These are phyloP conservation scores for Pseudocercospora crystallina DNA, from an alignment of 2,329 filamentous ascomycete species.

Conservation along the genomic window DNA sequence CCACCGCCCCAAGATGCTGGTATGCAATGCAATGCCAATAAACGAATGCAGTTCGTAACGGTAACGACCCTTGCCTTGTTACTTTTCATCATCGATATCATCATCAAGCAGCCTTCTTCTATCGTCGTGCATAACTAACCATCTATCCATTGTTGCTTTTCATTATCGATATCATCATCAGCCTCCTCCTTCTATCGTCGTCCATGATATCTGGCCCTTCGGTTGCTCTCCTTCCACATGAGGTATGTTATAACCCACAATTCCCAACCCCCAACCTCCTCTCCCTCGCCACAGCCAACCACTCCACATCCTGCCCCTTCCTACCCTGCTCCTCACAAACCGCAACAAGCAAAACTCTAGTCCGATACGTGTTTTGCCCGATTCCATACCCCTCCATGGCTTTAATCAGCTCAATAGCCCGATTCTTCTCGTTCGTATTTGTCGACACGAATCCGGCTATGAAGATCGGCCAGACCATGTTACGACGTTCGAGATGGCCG, in stretches of 20 bases:
- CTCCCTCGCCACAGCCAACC: slow-evolving; percentile 50
- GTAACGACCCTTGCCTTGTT: too few species aligned
- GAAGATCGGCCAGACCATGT: slow-evolving; percentile 55
- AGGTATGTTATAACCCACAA: slow-evolving; percentile 46
- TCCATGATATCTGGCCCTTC: too few species aligned
- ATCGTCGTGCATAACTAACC: too few species aligned
- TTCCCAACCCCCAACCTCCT: slow-evolving; percentile 51
- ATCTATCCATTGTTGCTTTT: too few species aligned
- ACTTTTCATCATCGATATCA: too few species aligned
- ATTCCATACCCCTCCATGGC: slow-evolving; percentile 48
- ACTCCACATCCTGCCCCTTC: slow-evolving; percentile 49
- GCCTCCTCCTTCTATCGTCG: too few species aligned
- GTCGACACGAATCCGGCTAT: slow-evolving; percentile 51
- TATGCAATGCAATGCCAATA: too few species aligned
- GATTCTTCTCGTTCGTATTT: slow-evolving; percentile 44
- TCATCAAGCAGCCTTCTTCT: too few species aligned
- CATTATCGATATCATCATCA: too few species aligned
- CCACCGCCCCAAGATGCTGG: too few species aligned
- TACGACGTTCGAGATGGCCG: slow-evolving; percentile 44
- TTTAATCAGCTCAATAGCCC: slow-evolving; percentile 51
- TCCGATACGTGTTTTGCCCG: slow-evolving; percentile 49
- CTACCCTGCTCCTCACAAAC: slow-evolving; percentile 52
- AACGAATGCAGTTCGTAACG: too few species aligned
- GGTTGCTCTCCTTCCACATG: not conserved
- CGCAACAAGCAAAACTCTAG: slow-evolving; percentile 46